Percentiles rank a stretch among this genome's conserved stretches.
Evolutionary conservation across 495 filamentous ascomycete genomes (phyloP).

Genomic region (Lentithecium fluviatile): DNA sequence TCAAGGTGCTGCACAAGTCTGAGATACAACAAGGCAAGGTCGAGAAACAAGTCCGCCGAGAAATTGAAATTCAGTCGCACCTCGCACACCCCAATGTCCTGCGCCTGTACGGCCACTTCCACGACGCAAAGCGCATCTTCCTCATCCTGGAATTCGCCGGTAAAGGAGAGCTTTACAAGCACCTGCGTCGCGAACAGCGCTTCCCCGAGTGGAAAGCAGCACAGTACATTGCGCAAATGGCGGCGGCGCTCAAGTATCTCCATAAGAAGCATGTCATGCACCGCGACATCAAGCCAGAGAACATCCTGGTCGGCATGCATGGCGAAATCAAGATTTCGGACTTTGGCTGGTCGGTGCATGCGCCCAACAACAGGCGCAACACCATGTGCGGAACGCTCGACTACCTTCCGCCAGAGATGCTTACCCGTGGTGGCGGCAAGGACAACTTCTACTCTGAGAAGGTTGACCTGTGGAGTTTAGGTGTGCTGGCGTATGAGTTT

Average conservation of each 20-base stretch:
- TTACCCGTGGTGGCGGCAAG: conserved; percentile 65
- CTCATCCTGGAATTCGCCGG: conserved; percentile 94
- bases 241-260: conserved; percentile 82
- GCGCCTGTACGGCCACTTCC: conserved; percentile 91
- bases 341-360: conserved; percentile 98
- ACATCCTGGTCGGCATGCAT: conserved; percentile 95
- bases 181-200: conserved; percentile 78
- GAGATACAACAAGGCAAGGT: conserved; percentile 90
- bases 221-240: conserved; percentile 98
- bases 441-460: conserved; percentile 92
- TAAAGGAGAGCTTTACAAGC: conserved; percentile 95
- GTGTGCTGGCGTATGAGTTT: conserved; percentile 95
- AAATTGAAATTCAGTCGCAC: conserved; percentile 98
- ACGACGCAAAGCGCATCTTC: conserved; percentile 94
- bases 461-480: conserved; percentile 93
- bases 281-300: conserved; percentile 98
- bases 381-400: conserved; percentile 98
- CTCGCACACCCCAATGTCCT: conserved; percentile 95
- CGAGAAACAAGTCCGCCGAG: conserved; percentile 93
- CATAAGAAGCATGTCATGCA: conserved; percentile 99
- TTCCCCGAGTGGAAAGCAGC: conserved; percentile 97
- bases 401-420: conserved; percentile 97
- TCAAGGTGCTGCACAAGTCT: conserved; percentile 94
- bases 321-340: conserved; percentile 98
- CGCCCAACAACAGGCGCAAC: conserved; percentile 86